These are phyloP conservation scores for Alternaria arbusti DNA, from an alignment of 2,329 filamentous ascomycete species.

Conservation along the genomic window DNA sequence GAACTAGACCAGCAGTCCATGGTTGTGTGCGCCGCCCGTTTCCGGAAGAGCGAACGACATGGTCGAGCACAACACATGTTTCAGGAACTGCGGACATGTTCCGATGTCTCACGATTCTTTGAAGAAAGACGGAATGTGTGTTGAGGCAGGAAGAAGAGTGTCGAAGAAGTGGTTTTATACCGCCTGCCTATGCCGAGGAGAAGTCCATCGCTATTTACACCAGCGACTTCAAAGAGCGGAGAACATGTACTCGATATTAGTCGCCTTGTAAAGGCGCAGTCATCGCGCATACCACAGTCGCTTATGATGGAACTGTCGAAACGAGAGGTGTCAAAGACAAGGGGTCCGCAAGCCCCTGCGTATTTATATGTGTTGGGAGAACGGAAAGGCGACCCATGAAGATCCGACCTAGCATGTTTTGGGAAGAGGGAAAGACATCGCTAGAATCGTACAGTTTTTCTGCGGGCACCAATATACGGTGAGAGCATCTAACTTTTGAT, in stretches of 20 bases:
- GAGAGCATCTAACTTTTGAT: background rate
- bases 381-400: background rate
- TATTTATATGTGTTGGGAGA: background rate
- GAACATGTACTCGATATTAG: no score
- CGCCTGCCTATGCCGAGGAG: background rate
- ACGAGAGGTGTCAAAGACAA: background rate
- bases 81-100: background rate
- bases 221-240: no score
- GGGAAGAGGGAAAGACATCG: no score
- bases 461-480: no score
- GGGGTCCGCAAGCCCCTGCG: background rate
- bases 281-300: no score
- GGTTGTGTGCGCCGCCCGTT: background rate
- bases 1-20: background rate
- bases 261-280: no score
- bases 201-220: no score
- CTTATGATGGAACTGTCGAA: no score
- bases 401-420: no score
- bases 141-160: background rate
- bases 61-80: background rate
- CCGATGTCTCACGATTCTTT: background rate
- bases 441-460: no score
- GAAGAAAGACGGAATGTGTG: background rate
- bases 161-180: background rate
- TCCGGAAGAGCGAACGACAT: background rate